These are phyloP conservation scores for Clarireedia homoeocarpa DNA, from an alignment of 2,329 filamentous ascomycete genomes.

Conservation along the genomic window DNA sequence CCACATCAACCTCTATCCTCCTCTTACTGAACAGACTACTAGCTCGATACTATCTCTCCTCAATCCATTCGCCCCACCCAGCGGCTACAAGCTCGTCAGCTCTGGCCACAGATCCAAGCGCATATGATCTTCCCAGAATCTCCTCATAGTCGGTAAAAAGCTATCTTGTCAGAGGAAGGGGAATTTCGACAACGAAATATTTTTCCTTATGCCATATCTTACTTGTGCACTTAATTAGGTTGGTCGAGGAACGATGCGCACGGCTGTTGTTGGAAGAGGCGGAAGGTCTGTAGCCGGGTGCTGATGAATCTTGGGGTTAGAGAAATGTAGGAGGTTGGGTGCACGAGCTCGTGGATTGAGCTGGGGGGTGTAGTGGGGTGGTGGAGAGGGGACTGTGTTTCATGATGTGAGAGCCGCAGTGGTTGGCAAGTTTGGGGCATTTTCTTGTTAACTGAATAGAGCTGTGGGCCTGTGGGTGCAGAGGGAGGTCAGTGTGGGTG, in stretches of 20 bases:
- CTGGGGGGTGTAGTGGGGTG: constrained; percentile 8
- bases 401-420: constrained; percentile 39
- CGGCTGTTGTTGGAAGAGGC: constrained; percentile 39
- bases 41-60: constrained; percentile 32
- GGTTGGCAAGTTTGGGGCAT: constrained; percentile 41
- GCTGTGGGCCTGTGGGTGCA: constrained; percentile 36
- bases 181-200: constrained; percentile 32
- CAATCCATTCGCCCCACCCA: constrained; percentile 34
- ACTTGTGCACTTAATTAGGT: constrained; percentile 37
- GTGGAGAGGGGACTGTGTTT: constrained; percentile 40
- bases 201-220: constrained; percentile 38
- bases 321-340: too few species aligned
- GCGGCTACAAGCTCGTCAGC: constrained; percentile 33
- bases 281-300: constrained; percentile 34
- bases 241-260: constrained; percentile 39
- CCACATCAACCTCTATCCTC: not conserved
- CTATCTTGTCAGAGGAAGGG: constrained; percentile 35
- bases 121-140: constrained; percentile 38
- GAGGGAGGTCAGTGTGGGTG: constrained; percentile 38
- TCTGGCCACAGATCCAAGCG: constrained; percentile 36
- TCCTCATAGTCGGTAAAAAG: constrained; percentile 33
- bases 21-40: constrained; percentile 20
- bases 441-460: constrained; percentile 31
- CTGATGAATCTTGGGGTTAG: constrained; percentile 29
- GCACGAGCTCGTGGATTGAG: too few species aligned